These are phyloP conservation scores for Phoenix roebelenii DNA, from an alignment of 176 grass and related monocot species.

Conservation along the genomic window DNA sequence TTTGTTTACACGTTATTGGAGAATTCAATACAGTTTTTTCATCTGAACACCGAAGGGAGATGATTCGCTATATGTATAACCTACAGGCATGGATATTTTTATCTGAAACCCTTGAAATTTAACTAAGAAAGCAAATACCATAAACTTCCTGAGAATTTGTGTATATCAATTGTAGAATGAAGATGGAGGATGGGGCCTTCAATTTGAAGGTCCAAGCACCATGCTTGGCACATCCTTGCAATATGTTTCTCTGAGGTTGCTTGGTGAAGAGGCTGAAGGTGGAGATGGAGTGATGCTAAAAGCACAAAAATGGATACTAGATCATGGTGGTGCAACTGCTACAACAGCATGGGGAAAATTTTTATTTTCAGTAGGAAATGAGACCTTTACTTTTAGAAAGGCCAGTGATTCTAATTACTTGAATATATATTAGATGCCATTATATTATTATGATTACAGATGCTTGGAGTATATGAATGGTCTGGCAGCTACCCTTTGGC, in stretches of 20 bases:
- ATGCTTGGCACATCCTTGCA: too few relatives aligned
- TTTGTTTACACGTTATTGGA: constrained; percentile 54
- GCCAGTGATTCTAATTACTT: too few relatives aligned
- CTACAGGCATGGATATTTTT: constrained; percentile 41
- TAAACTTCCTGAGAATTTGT: too few relatives aligned
- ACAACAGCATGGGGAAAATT: constrained; percentile 57
- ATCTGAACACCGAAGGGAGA: constrained; percentile 49
- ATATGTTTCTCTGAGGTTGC: constrained; percentile 49
- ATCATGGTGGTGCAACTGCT: too few relatives aligned
- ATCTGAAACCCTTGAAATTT: too few relatives aligned
- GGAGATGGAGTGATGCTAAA: constrained; percentile 34
- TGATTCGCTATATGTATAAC: constrained; percentile 54
- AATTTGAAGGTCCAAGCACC: constrained; percentile 50
- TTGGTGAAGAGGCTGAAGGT: constrained; percentile 35
- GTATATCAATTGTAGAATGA: constrained; percentile 25
- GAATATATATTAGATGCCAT: too few relatives aligned
- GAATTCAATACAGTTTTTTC: constrained; percentile 33
- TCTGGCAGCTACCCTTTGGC: constrained; percentile 62
- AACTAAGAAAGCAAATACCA: too few relatives aligned
- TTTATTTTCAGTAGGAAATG: constrained; percentile 40
- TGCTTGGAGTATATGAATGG: constrained; percentile 73
- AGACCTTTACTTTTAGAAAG: too few relatives aligned
- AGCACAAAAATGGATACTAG: constrained; percentile 61
- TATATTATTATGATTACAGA: constrained; percentile 18
- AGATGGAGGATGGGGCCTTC: constrained; percentile 68